Conservation (phyloP, 176 grass and related monocot species). For the Chrysopogon serrulatus region DNA sequence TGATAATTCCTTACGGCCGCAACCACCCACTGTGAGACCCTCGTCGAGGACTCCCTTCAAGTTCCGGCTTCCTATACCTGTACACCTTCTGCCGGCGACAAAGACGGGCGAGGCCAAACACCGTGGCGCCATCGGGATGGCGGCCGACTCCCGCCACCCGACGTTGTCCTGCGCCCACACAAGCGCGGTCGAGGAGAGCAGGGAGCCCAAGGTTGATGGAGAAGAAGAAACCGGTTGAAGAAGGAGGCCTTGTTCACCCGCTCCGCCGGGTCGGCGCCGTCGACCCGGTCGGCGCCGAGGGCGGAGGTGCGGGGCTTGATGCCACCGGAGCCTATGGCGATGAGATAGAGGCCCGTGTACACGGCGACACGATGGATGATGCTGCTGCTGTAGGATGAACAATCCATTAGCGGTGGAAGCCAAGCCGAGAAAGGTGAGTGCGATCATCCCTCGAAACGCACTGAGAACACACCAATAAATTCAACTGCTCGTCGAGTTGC, state of each 20-base stretch:
- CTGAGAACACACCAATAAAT: no score
- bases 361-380: background rate
- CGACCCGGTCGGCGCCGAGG: constrained; percentile 40
- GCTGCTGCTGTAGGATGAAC: background rate
- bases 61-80: no score
- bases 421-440: background rate
- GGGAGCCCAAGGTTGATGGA: constrained; percentile 21
- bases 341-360: background rate
- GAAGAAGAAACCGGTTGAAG: constrained; percentile 55
- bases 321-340: constrained; percentile 1
- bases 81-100: background rate
- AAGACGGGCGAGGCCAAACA: no score
- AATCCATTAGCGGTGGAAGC: background rate
- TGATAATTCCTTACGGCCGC: no score
- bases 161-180: constrained; percentile 45
- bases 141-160: constrained; percentile 27
- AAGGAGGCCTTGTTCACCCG: background rate
- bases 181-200: constrained; percentile 27
- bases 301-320: constrained; percentile 45
- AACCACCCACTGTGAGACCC: no score
- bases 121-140: background rate
- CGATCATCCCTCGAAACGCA: background rate
- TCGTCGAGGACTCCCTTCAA: no score
- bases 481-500: no score
- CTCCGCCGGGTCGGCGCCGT: constrained; percentile 14